Conservation (phyloP, 345 rosid species). For the Linum trigynum region DNA sequence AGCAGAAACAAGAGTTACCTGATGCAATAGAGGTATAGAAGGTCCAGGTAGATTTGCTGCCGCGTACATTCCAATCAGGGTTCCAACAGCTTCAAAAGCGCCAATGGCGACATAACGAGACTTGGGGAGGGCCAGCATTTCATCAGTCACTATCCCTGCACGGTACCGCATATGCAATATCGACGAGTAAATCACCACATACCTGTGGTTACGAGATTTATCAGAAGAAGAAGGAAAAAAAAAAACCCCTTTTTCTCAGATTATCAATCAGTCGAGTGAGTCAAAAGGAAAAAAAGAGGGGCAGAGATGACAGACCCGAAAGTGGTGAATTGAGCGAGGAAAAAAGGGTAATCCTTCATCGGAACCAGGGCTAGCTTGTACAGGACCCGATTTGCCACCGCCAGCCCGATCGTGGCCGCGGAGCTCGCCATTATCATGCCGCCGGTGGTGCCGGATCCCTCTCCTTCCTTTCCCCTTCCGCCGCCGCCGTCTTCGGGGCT, state of each 20-base stretch:
- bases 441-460: slow-evolving; percentile 10
- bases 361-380: slow-evolving; percentile 96
- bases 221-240: too few relatives aligned
- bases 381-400: slow-evolving; percentile 78
- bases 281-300: background rate
- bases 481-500: background rate
- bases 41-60: slow-evolving; percentile 97
- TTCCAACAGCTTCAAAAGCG: slow-evolving; percentile 65
- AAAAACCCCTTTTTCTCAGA: background rate
- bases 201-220: slow-evolving; percentile 24
- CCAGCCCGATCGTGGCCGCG: slow-evolving; percentile 37
- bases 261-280: background rate
- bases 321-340: slow-evolving; percentile 73
- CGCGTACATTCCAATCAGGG: slow-evolving; percentile 79
- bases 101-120: slow-evolving; percentile 61
- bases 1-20: slow-evolving; percentile 29
- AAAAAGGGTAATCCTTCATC: slow-evolving; percentile 76
- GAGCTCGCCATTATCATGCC: slow-evolving; percentile 32
- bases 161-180: slow-evolving; percentile 44
- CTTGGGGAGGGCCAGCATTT: slow-evolving; percentile 68
- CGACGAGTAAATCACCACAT: slow-evolving; percentile 61
- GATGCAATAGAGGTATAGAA: slow-evolving; percentile 67
- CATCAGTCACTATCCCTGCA: slow-evolving; percentile 58
- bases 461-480: too few relatives aligned
- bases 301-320: slow-evolving; percentile 41